Evolutionary conservation across 108 stramenopile species (phyloP).

Genomic region (Fistulifera solaris): DNA sequence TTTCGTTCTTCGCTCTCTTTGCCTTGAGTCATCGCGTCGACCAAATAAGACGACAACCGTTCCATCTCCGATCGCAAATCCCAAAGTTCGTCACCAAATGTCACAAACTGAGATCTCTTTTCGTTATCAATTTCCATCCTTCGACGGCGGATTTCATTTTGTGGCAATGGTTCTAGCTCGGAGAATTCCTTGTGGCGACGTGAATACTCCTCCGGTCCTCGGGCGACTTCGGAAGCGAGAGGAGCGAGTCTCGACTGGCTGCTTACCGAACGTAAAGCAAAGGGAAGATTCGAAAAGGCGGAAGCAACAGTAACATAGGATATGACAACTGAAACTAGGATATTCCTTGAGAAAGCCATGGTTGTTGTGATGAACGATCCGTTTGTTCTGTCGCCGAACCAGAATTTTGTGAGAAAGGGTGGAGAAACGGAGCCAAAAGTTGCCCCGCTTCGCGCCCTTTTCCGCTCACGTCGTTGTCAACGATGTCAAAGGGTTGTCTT

Average conservation of each 20-base stretch:
- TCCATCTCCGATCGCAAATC: constrained; percentile 23
- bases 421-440: not conserved
- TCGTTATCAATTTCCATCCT: constrained; percentile 24
- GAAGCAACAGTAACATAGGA: not conserved
- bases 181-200: constrained; percentile 27
- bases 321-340: not conserved
- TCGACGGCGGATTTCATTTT: constrained; percentile 18
- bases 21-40: constrained; percentile 22
- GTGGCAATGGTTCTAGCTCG: constrained; percentile 24
- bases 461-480: too few species aligned
- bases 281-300: too few species aligned
- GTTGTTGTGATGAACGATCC: constrained; percentile 1
- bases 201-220: not conserved
- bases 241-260: not conserved
- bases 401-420: constrained; percentile 3
- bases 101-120: constrained; percentile 23
- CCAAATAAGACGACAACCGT: constrained; percentile 18
- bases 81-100: constrained; percentile 50
- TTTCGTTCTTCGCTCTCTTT: constrained; percentile 12
- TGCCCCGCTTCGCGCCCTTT: not conserved
- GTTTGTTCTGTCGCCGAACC: not conserved
- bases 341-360: not conserved
- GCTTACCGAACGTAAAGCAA: too few species aligned
- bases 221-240: not conserved
- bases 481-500: too few species aligned